Percentiles rank a stretch among this genome's conserved stretches.
Conservation (phyloP, 768 basidiomycete genomes). For the Boletus coccyginus region DNA sequence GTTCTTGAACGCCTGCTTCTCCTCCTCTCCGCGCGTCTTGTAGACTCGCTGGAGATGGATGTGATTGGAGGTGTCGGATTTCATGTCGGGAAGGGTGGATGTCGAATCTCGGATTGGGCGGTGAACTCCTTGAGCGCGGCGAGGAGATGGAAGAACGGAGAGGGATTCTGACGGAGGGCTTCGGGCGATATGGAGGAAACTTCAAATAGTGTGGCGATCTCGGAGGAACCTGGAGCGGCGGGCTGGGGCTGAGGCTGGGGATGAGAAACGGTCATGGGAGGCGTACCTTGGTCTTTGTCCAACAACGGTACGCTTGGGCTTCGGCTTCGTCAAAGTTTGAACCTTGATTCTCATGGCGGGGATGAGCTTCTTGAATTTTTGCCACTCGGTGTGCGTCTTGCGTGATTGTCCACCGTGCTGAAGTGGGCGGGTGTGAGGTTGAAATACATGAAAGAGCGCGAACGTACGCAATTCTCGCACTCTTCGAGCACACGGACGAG, state of each 20-base stretch:
- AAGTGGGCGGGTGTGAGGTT: background rate
- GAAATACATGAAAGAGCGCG: background rate
- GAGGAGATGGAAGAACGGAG: conserved; percentile 79
- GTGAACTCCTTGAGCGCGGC: conserved; percentile 67
- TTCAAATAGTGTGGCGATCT: conserved; percentile 60
- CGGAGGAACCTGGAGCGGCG: conserved; percentile 55
- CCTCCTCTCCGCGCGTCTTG: conserved; percentile 72
- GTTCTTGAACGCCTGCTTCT: conserved; percentile 55
- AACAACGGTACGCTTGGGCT: conserved; percentile 80
- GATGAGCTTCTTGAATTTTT: conserved; percentile 71
- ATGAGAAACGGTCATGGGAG: too few species aligned
- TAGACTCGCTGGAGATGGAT: conserved; percentile 85
- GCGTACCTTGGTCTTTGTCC: conserved; percentile 52
- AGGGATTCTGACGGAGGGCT: conserved; percentile 42
- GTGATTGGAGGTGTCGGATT: conserved; percentile 81
- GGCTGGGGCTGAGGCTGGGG: background rate
- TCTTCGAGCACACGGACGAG: conserved; percentile 79
- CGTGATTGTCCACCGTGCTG: conserved; percentile 67
- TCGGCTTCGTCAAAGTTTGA: conserved; percentile 92
- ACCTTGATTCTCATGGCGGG: conserved; percentile 60
- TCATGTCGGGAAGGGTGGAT: conserved; percentile 92
- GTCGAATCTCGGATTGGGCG: conserved; percentile 59
- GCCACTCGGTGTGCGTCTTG: conserved; percentile 58
- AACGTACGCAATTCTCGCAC: conserved; percentile 73
- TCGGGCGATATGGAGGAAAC: conserved; percentile 50